Evolutionary conservation across 2,329 filamentous ascomycete species (phyloP).

Genomic region (Lachnellula cervina): DNA sequence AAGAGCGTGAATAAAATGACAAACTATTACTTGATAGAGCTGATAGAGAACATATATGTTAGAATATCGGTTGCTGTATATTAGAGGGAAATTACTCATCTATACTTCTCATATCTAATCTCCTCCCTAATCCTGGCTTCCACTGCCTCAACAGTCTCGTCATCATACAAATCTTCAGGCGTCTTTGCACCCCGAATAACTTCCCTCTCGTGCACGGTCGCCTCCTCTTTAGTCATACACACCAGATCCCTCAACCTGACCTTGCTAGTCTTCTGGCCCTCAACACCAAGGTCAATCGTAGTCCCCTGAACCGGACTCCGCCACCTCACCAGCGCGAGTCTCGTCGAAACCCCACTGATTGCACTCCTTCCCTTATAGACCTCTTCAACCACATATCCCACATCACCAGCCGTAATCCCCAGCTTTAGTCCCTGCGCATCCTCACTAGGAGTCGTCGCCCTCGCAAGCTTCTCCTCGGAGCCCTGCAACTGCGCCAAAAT

Average conservation of each 20-base stretch:
- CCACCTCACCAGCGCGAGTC: constrained; percentile 80
- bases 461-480: constrained; percentile 66
- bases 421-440: constrained; percentile 65
- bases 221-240: constrained; percentile 91
- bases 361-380: constrained; percentile 79
- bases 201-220: constrained; percentile 70
- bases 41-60: neutral
- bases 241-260: constrained; percentile 69
- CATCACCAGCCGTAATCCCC: constrained; percentile 72
- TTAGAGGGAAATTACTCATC: constrained; percentile 29
- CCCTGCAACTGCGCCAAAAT: constrained; percentile 72
- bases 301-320: constrained; percentile 53
- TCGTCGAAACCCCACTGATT: constrained; percentile 74
- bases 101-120: constrained; percentile 51
- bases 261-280: constrained; percentile 73
- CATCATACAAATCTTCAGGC: constrained; percentile 70
- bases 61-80: neutral
- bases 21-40: neutral
- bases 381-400: constrained; percentile 86
- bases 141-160: constrained; percentile 61
- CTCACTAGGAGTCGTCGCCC: constrained; percentile 43
- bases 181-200: constrained; percentile 65
- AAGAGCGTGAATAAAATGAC: neutral
- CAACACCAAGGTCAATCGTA: constrained; percentile 56
- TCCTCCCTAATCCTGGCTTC: constrained; percentile 65